These are phyloP conservation scores for Pythium apleroticum DNA, from an alignment of 352 stramenopile species.

Conservation along the genomic window DNA sequence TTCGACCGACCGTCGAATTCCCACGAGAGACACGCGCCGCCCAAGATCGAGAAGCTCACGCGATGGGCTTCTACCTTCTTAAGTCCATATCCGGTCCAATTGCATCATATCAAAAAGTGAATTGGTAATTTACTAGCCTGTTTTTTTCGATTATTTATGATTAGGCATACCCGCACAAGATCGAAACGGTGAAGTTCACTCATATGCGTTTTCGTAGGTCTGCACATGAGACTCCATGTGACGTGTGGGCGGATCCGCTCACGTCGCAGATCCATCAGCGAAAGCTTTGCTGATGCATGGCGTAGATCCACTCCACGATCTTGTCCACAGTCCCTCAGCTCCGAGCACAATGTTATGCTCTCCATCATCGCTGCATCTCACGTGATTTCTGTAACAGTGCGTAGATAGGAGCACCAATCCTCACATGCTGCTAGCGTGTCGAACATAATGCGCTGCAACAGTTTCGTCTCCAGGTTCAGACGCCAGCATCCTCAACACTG, in stretches of 20 bases:
- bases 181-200: neutral
- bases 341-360: too few relatives aligned
- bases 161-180: too few relatives aligned
- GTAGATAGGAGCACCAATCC: too few relatives aligned
- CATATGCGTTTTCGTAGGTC: neutral
- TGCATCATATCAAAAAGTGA: too few relatives aligned
- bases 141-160: too few relatives aligned
- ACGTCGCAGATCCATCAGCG: neutral
- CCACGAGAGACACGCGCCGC: conserved; percentile 25
- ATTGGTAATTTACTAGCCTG: too few relatives aligned
- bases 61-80: neutral
- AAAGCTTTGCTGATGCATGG: neutral
- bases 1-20: neutral
- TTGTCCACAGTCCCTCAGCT: neutral
- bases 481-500: too few relatives aligned
- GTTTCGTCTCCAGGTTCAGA: too few relatives aligned
- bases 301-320: neutral
- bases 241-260: neutral
- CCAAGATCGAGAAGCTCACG: conserved; percentile 11
- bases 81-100: neutral
- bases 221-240: neutral
- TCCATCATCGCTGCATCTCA: too few relatives aligned
- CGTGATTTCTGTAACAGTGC: too few relatives aligned
- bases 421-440: too few relatives aligned
- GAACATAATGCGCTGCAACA: too few relatives aligned